Conservation (phyloP, 345 rosid species). For the Eucalyptus curtisii region DNA sequence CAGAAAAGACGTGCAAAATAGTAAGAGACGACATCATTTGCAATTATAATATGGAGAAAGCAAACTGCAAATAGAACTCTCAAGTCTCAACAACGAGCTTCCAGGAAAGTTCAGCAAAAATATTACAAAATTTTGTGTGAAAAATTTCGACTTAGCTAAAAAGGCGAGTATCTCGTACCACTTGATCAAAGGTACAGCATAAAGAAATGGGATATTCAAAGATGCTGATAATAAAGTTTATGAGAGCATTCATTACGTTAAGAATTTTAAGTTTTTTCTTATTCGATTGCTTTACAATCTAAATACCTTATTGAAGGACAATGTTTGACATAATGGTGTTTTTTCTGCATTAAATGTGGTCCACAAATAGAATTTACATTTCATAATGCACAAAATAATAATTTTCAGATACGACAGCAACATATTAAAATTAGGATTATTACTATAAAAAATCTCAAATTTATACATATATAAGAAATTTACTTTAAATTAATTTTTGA, state of each 20-base stretch:
- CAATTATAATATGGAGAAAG: not conserved
- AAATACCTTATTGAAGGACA: not conserved
- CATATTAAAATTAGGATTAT: rapidly evolving
- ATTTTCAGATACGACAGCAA: rapidly evolving
- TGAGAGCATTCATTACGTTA: not conserved
- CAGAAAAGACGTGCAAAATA: not conserved
- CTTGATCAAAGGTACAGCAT: not conserved
- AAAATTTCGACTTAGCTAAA: not conserved
- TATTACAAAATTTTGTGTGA: not conserved
- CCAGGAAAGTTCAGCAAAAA: not conserved
- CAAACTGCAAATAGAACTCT: not conserved
- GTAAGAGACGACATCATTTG: not conserved
- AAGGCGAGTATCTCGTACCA: not conserved
- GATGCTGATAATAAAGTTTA: not conserved
- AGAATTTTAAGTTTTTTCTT: too few relatives aligned
- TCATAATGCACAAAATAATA: not conserved
- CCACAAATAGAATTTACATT: not conserved
- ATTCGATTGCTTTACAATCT: not conserved
- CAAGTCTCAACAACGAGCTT: not conserved
- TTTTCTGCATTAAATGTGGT: not conserved
- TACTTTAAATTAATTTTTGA: too few relatives aligned
- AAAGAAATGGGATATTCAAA: not conserved
- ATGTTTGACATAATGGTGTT: not conserved
- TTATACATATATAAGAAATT: rapidly evolving
- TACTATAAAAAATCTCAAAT: rapidly evolving